Evolutionary conservation across 2,329 filamentous ascomycete genomes (phyloP), one percentile per base, ranked within the genome.

Genomic region (Aspergillus caelatus): DNA sequence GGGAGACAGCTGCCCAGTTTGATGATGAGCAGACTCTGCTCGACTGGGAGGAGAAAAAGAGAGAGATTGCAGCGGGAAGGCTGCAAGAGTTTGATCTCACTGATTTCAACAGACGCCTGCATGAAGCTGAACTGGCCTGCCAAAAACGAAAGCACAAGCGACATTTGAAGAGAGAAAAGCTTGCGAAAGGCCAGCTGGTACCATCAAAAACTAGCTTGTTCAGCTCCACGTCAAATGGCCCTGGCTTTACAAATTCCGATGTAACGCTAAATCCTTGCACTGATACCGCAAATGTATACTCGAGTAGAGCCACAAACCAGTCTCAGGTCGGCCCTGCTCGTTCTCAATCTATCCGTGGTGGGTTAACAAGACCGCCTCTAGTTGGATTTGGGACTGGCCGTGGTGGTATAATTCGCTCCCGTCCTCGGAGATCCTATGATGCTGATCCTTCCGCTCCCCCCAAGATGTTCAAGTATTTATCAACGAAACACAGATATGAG

Each of bases 1-100:
- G 83, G 84, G 83, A 87, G 65, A 82, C 83, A 1, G 71, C 69
- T 21, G 74, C 77, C 2, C 75, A 76, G 53, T 82, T 86, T 62
- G 57, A 68, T 30, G 65, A 70, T 46, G 70, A 73, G 30, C 68
- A 78, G 21, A 79, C 76, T 0, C 70, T 86, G 23, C 45, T 71
- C 9, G 75, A 79, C 1, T 85, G 82, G 81, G 65, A 70, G 48
- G 60, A 67, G 26, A 77, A 75, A 48, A 77, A 78, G 57, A 67
- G 66, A 39, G 68, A 69, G 14, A 75, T 79, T 54, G 62, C 63
- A 19, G 68, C 71, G 45, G 73, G 79, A 26, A 68, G 69, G 54
- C 61, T 72, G 41, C 43, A 57, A 9, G 61, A 65, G 19, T 80
- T 81, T 59, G 71, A 80, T 67, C 46, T 55, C 12, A 9, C 32